Base-by-base conservation (phyloP, 495 filamentous ascomycete genomes). In the Penicillium simplicissimum region DNA sequence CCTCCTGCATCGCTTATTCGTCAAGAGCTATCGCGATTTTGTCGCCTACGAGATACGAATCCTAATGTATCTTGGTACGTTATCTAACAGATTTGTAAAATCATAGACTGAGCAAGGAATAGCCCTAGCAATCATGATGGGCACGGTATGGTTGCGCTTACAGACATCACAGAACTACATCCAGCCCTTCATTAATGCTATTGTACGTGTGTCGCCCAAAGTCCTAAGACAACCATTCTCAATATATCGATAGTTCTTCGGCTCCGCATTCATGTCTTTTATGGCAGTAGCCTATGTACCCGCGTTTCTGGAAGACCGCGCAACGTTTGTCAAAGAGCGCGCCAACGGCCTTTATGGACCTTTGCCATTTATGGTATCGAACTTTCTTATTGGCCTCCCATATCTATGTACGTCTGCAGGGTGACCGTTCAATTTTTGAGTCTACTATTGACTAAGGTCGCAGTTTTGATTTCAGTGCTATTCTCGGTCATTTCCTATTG, bases 261-360 rank as follows among this genome's bases (percentile, higher is more conserved):
- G 91, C n/a, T 86, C 82, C 0, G 91, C 90, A 0, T 95, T 95
- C 78, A 92, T 95, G 89, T 90, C 87, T 35, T 95, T 95, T 81
- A 95, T 95, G 91, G 91, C 91, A 1, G 88, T 91, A 0, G 91
- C 90, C 8, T 94, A 93, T 68, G 87, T 91, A 8, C 91, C 91
- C 0, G 82, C 88, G 15, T 95, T 84, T 77, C 79, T 95, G 9
- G 91, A 95, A 74, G 91, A 95, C 69, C 85, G 85, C 45, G 78
- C 83, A 3, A 87, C 84, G 0, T 95, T 84, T 67, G 70, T 82
- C 75, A 93, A 93, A 74, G 91, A 95, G 63, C 84, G 88, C 17
- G 84, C 84, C 25, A 93, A 94, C 70, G 91, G 91, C 0, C 83
- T 94, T 1, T 92, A 92, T 70, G 89, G 89, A 7, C 79, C 90